Conservation (phyloP, 495 filamentous ascomycete genomes). For the Hyphodiscus hymeniophilus region DNA sequence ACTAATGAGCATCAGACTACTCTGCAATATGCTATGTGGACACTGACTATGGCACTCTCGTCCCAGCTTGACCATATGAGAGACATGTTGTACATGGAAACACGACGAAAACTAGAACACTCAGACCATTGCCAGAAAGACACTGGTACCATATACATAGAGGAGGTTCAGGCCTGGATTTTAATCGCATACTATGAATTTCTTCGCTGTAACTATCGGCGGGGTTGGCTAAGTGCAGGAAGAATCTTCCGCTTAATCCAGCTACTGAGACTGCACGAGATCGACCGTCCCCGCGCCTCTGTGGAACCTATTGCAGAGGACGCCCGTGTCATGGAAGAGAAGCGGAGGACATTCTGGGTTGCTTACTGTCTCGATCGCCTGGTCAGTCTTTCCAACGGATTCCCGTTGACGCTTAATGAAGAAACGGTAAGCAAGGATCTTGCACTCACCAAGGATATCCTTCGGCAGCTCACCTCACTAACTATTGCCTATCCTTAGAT, state of each 20-base stretch:
- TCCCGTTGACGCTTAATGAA: slow-evolving; percentile 42
- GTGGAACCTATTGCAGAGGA: slow-evolving; percentile 13
- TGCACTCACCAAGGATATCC: background rate
- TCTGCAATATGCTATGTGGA: slow-evolving; percentile 50
- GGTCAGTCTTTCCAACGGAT: slow-evolving; percentile 36
- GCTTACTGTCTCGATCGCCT: slow-evolving; percentile 47
- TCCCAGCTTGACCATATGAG: slow-evolving; percentile 41
- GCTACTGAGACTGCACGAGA: slow-evolving; percentile 38
- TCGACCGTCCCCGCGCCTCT: slow-evolving; percentile 31
- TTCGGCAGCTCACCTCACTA: background rate
- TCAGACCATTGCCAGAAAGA: slow-evolving; percentile 25
- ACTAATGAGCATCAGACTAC: slow-evolving; percentile 30
- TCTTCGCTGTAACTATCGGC: slow-evolving; percentile 34
- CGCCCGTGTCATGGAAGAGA: slow-evolving; percentile 34
- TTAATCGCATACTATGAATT: slow-evolving; percentile 46
- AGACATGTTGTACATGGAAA: slow-evolving; percentile 39
- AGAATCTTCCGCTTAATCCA: slow-evolving; percentile 45
- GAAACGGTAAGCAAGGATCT: slow-evolving; percentile 35
- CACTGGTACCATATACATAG: slow-evolving; percentile 24
- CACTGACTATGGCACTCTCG: slow-evolving; percentile 42
- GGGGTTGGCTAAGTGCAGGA: slow-evolving; percentile 46
- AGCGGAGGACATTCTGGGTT: slow-evolving; percentile 47
- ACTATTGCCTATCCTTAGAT: background rate
- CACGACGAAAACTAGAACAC: slow-evolving; percentile 36
- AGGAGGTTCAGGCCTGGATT: slow-evolving; percentile 48